Conservation (phyloP, 2,329 filamentous ascomycete species). For the Pezicula radicicola region DNA sequence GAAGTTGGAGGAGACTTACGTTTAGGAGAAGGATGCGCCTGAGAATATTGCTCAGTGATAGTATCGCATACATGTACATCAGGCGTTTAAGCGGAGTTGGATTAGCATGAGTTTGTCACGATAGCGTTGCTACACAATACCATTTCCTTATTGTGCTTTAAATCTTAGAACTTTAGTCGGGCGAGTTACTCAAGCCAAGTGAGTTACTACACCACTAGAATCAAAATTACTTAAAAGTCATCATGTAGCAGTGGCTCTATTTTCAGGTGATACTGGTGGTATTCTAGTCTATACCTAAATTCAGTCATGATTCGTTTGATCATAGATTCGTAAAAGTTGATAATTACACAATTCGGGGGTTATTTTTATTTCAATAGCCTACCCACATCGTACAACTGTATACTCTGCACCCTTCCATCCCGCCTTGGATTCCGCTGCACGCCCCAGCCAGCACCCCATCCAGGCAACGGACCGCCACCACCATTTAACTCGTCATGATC, state of each 20-base stretch:
- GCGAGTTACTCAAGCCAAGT: no score
- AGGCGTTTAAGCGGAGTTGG: background rate
- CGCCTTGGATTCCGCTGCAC: constrained; percentile 15
- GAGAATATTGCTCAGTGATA: background rate
- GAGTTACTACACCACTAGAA: no score
- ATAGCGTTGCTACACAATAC: constrained; percentile 1
- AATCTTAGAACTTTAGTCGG: background rate
- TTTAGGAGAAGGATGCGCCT: background rate
- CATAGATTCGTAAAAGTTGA: background rate
- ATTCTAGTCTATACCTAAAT: no score
- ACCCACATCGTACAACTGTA: constrained; percentile 25
- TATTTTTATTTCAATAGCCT: constrained; percentile 18
- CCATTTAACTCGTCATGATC: constrained; percentile 14
- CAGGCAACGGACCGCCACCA: constrained; percentile 12
- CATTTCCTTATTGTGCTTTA: background rate
- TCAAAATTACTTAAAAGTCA: no score
- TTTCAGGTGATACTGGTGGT: no score
- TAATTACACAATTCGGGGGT: background rate
- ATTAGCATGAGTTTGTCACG: background rate
- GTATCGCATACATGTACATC: background rate
- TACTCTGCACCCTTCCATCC: constrained; percentile 18
- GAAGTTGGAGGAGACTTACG: background rate
- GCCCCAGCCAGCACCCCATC: constrained; percentile 24
- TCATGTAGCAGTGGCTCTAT: no score
- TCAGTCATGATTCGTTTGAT: background rate